phyloP scores from a whole-genome alignment of 768 basidiomycete genomes.

The Rossbeevera mucosa region DNA sequence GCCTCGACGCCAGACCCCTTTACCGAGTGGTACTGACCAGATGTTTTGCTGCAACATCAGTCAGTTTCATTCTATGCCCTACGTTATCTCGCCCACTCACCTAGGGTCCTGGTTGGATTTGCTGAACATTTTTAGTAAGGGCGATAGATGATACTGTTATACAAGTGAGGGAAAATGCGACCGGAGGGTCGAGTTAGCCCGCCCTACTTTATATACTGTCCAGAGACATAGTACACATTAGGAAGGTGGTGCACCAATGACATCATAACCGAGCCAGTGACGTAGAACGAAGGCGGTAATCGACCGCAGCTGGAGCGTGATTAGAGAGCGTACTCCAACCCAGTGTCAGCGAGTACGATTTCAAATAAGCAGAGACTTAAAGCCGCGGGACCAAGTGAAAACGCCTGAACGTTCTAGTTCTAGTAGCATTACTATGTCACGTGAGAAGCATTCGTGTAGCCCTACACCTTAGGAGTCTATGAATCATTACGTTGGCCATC shows the following conservation, averaged over 20 bases:
- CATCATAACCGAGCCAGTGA: conserved; percentile 27
- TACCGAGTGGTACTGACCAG: conserved; percentile 34
- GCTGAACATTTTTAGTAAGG: no score
- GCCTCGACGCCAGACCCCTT: conserved; percentile 35
- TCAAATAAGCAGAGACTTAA: no score
- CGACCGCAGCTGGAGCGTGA: conserved; percentile 1
- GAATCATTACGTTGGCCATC: no score
- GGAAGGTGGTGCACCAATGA: conserved; percentile 24
- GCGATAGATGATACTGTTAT: no score
- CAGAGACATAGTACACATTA: conserved; percentile 23
- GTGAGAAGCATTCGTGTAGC: no score
- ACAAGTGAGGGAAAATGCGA: conserved; percentile 7
- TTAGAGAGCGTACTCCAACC: not conserved
- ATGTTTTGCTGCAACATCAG: conserved; percentile 25
- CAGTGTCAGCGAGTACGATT: not conserved
- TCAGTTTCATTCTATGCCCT: not conserved
- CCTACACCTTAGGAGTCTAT: no score
- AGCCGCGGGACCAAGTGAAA: no score
- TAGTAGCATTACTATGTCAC: no score
- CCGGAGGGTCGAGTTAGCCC: not conserved
- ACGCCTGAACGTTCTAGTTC: no score
- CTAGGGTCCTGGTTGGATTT: conserved; percentile 26
- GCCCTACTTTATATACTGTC: conserved; percentile 25
- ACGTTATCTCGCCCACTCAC: conserved; percentile 10
- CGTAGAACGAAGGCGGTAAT: conserved; percentile 16